Conservation (phyloP, 768 basidiomycete species). For the Leucocoprinus leucothites region DNA sequence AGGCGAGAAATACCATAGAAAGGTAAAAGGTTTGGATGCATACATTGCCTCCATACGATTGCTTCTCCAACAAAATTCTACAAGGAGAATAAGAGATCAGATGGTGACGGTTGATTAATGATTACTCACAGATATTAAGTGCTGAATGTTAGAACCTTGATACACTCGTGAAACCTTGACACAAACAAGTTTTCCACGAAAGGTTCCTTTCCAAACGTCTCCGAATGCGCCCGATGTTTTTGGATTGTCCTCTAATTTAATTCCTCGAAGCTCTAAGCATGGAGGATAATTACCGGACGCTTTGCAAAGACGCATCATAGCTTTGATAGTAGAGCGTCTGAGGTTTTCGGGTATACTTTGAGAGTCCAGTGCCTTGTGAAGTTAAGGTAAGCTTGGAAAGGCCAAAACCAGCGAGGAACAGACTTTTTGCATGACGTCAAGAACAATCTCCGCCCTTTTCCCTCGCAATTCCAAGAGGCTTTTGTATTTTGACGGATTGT, state of each 20-base stretch:
- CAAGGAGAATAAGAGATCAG: too few relatives aligned
- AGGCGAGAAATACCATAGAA: slow-evolving; percentile 15
- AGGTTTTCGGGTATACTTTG: not conserved
- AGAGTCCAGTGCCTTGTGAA: not conserved
- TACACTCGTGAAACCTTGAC: slow-evolving; percentile 25
- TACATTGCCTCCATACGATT: slow-evolving; percentile 13
- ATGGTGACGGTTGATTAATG: too few relatives aligned
- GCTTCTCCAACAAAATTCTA: slow-evolving; percentile 13
- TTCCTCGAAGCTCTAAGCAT: slow-evolving; percentile 20
- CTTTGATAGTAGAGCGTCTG: not conserved
- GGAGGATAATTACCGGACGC: slow-evolving; percentile 25
- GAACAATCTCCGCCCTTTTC: too few relatives aligned
- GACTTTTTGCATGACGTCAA: too few relatives aligned
- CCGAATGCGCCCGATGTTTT: slow-evolving; percentile 24
- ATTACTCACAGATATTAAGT: slow-evolving; percentile 21
- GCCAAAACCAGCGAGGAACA: too few relatives aligned
- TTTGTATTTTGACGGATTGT: too few relatives aligned
- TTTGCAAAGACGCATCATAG: slow-evolving; percentile 19
- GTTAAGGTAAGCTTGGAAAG: too few relatives aligned
- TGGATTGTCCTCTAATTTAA: slow-evolving; percentile 14
- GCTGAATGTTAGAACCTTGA: slow-evolving; percentile 15
- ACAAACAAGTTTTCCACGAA: slow-evolving; percentile 19
- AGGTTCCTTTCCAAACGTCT: slow-evolving; percentile 26
- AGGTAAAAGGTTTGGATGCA: slow-evolving; percentile 12
- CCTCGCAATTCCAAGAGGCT: too few relatives aligned